Percentiles rank a stretch among this genome's conserved stretches.
Evolutionary conservation across 305 asterid species (phyloP).

Genomic region (Solanum hybrid): DNA sequence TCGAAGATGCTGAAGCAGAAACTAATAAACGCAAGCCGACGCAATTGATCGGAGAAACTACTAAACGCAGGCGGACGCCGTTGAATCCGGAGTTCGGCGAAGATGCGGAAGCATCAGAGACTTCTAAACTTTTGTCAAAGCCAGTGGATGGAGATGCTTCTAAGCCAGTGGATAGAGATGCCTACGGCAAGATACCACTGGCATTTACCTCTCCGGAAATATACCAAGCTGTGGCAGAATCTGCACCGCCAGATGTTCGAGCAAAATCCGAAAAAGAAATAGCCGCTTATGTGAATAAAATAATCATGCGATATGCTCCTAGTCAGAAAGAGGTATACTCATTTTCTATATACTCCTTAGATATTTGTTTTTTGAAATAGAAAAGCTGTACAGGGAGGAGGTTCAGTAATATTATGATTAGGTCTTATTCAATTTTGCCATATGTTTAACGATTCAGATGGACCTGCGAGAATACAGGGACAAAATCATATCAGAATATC

Average conservation of each 20-base stretch:
- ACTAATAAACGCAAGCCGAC: not conserved
- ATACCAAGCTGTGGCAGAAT: not conserved
- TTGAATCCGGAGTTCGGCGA: not conserved
- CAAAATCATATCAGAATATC: not conserved
- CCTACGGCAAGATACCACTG: not conserved
- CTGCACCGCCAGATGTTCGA: not conserved
- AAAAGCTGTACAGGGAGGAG: not conserved
- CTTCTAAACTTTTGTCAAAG: not conserved
- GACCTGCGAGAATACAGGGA: not conserved
- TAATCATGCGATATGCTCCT: not conserved
- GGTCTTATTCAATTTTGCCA: not conserved
- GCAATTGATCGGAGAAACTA: not conserved
- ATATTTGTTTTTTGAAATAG: not conserved
- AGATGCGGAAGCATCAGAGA: not conserved
- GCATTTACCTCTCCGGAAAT: not conserved
- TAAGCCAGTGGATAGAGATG: not conserved
- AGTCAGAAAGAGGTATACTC: not conserved
- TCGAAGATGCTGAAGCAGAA: not conserved
- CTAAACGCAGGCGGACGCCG: not conserved
- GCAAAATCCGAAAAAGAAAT: not conserved
- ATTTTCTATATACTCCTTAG: not conserved
- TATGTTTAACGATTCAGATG: not conserved
- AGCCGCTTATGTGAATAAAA: not conserved
- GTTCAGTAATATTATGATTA: not conserved
- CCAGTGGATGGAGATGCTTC: not conserved